Evolutionary conservation across 2,329 filamentous ascomycete genomes (phyloP).

Genomic region (Nothophaeocryptopus gaeumannii): DNA sequence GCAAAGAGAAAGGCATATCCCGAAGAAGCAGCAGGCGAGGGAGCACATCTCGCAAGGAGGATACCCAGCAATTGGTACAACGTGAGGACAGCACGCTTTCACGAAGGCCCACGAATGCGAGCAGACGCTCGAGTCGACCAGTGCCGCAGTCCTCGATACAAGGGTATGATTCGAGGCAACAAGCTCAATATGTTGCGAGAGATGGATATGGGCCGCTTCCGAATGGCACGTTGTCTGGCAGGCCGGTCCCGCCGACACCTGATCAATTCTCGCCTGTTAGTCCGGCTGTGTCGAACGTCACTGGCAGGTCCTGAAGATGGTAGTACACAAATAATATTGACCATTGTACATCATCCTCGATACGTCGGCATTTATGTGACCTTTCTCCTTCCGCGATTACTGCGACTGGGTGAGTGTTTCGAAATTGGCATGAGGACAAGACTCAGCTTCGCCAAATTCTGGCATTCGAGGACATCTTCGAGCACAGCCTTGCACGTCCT

Average conservation of each 20-base stretch:
- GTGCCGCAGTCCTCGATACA: background rate
- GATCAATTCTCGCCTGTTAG: background rate
- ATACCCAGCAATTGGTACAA: slow-evolving; percentile 1
- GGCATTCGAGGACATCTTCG: too few relatives aligned
- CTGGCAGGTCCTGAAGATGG: background rate
- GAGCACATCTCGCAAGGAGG: slow-evolving; percentile 3
- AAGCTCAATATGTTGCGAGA: background rate
- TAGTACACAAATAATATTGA: background rate
- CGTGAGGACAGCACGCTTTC: background rate
- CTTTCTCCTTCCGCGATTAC: too few relatives aligned
- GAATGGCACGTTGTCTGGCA: background rate
- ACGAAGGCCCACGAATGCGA: slow-evolving; percentile 2
- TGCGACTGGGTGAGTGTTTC: too few relatives aligned
- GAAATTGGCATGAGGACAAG: too few relatives aligned
- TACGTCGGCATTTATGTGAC: too few relatives aligned
- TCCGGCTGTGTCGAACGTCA: background rate
- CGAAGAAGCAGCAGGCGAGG: slow-evolving; percentile 3
- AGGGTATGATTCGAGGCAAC: background rate
- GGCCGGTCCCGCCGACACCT: slow-evolving; percentile 1
- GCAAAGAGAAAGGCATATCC: slow-evolving; percentile 22
- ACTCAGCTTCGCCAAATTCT: too few relatives aligned
- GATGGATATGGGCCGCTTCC: slow-evolving; percentile 2
- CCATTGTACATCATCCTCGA: too few relatives aligned
- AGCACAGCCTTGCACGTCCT: too few relatives aligned
- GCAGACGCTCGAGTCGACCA: slow-evolving; percentile 3